Evolutionary conservation across 2,329 filamentous ascomycete species (phyloP), one percentile per base, ranked within the genome.

Genomic region (Penicillium concentricum): DNA sequence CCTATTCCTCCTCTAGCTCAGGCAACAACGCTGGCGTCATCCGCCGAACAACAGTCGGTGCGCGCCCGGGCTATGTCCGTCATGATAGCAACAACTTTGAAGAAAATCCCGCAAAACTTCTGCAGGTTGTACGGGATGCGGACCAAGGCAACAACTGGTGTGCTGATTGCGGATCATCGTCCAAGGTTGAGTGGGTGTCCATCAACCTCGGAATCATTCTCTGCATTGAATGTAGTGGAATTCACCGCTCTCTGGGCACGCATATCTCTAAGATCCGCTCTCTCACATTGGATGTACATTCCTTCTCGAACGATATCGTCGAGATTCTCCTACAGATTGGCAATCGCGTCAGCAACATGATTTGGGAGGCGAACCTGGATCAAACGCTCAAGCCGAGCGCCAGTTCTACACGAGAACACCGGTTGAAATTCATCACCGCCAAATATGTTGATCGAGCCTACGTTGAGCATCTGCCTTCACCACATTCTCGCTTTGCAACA

Each of bases 181-280:
- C 87, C 69, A 97, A 97, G 78, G 92, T 96, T 22, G 94, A 99
- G 74, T 99, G 94, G 94, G 94, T 97, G 28, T 97, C 94, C 0
- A 96, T 99, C 76, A 99, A 99, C 68, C 82, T 99, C 5, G 94
- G 91, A 44, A 96, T 99, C 58, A 88, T 99, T 52, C 83, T 99
- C 20, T 99, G 94, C 77, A 97, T 97, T 71, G 93, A 99, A 74
- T 99, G 94, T 76, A 96, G 92, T 71, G 94, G 94, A 61, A 97
- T 99, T 60, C 94, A 99, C 75, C 87, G 94, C 41, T 97, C 93
- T 1, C 82, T 99, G 4, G 94, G 94, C 13, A 99, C 94, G 2
- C 94, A 99, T 74, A 97, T 99, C 70, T 96, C 92, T 74, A 99
- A 99, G 78, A 87, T 99, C 39, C 89, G 94, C 52, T 97, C 94